These are phyloP conservation scores for Apiospora hydei DNA, from an alignment of 2,329 filamentous ascomycete species.

Conservation along the genomic window DNA sequence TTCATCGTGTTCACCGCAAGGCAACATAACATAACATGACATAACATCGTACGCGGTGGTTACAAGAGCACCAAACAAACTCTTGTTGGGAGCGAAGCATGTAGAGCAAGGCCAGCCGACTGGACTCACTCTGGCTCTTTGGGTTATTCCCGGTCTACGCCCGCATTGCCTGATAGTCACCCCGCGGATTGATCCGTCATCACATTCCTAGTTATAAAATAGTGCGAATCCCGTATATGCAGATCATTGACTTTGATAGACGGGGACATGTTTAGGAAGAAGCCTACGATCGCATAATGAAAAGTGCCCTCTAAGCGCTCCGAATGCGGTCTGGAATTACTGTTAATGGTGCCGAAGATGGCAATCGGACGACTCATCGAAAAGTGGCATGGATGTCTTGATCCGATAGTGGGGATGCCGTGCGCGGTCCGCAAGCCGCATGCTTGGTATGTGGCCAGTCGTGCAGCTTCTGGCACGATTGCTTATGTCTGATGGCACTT, in stretches of 20 bases:
- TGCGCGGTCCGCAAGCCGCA: constrained; percentile 12
- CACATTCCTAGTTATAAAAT: neutral
- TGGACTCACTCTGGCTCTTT: neutral
- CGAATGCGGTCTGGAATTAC: constrained; percentile 1
- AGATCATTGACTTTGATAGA: neutral
- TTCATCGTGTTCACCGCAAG: neutral
- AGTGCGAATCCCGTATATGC: neutral
- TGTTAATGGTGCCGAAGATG: constrained; percentile 10
- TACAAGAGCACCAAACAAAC: neutral
- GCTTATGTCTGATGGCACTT: neutral
- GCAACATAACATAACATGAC: neutral
- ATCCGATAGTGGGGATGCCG: constrained; percentile 19
- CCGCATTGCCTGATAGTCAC: neutral
- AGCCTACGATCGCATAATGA: neutral
- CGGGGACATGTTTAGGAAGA: neutral
- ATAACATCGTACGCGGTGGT: neutral
- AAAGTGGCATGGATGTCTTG: constrained; percentile 20
- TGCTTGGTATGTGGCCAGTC: constrained; percentile 8
- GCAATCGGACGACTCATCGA: constrained; percentile 13
- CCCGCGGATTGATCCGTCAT: neutral
- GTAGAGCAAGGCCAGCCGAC: neutral
- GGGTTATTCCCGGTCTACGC: neutral
- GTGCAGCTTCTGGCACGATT: constrained; percentile 4
- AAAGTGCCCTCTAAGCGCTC: neutral
- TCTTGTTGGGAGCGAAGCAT: neutral